Evolutionary conservation across 768 basidiomycete genomes (phyloP), one percentile per base, ranked within the genome.

Genomic region (Xanthoconium purpureum): DNA sequence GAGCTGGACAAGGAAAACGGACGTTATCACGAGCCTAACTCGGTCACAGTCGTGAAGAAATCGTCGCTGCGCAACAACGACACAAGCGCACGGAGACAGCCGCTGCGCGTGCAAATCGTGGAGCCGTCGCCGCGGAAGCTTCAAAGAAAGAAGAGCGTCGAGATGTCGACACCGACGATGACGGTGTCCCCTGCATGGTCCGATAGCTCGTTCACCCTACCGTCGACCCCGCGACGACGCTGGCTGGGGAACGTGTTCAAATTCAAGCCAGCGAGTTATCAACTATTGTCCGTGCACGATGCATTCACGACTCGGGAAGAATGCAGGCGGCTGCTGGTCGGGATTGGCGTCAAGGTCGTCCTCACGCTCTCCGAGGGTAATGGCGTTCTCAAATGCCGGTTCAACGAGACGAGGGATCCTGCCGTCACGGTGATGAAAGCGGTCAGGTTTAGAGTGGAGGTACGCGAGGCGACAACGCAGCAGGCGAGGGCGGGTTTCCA

Each of bases 191-290:
- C 78, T 5, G 75, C 76, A 20, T 75, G 80, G 57, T 81, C 80
- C 12, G 79, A 79, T 38, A 74, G 76, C 7, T 74, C 80, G 42
- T 74, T 76, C 18, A 72, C 75, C 2, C 73, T 75, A n/a, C 73
- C 78, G 4, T 72, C 77, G 43, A 72, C 80, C 30, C 76, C 77
- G 53, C 73, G 73, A 73, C 82, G 83, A 58, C 82, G 80, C 49
- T 98, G 95, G 96, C 83, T 99, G 58, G 84, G 85, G 43, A 89
- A 86, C 64, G 80, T 97, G 40, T 95, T 98, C 81, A 89, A 84
- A 68, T 87, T 92, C 75, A 91, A 88, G 65, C 84, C 90, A 0
- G 75, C 83, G 32, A 78, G 73, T 32, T 83, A 82, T 63, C 66
- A 68, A 28, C 75, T 94, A 12, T 70, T 82, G 42, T 91, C 88